Evolutionary conservation across 1,284 basidiomycete species (phyloP).

Genomic region (Jaminaea rosea): DNA sequence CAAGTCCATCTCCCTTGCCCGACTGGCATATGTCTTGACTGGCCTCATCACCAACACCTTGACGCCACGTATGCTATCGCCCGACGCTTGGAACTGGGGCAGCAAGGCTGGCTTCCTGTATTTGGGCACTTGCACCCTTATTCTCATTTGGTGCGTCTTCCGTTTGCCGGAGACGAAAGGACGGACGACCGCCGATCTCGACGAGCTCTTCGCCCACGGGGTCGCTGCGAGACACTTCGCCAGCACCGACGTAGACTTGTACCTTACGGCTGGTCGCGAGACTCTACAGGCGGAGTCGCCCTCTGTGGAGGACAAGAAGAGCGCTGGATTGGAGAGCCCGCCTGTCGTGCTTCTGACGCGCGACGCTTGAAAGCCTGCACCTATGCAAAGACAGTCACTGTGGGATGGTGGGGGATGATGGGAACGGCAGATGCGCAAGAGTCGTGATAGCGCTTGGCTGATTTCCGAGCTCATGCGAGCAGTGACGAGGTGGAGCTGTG

Average conservation of each 20-base stretch:
- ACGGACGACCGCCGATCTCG: conserved; percentile 49
- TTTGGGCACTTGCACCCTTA: conserved; percentile 15
- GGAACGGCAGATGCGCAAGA: no score
- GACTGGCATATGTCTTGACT: conserved; percentile 41
- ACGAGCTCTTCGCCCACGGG: conserved; percentile 47
- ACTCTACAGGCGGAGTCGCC: no score
- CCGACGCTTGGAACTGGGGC: conserved; percentile 17
- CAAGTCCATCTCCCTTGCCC: conserved; percentile 41
- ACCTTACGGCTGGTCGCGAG: no score
- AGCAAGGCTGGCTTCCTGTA: conserved; percentile 22
- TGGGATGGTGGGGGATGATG: no score
- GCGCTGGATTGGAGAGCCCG: no score
- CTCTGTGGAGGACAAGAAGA: no score
- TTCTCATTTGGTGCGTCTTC: conserved; percentile 23
- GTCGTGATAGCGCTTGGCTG: no score
- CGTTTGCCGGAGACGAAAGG: conserved; percentile 49
- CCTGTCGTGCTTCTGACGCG: no score
- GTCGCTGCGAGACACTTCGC: conserved; percentile 46
- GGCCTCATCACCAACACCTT: conserved; percentile 34
- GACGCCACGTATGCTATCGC: conserved; percentile 24
- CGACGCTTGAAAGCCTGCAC: no score
- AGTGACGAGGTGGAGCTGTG: no score
- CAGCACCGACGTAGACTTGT: conserved; percentile 42
- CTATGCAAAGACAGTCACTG: no score
- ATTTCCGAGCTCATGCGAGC: no score